Evolutionary conservation across 257 asterid species (phyloP).

Genomic region (Capsicum rhomboideum): DNA sequence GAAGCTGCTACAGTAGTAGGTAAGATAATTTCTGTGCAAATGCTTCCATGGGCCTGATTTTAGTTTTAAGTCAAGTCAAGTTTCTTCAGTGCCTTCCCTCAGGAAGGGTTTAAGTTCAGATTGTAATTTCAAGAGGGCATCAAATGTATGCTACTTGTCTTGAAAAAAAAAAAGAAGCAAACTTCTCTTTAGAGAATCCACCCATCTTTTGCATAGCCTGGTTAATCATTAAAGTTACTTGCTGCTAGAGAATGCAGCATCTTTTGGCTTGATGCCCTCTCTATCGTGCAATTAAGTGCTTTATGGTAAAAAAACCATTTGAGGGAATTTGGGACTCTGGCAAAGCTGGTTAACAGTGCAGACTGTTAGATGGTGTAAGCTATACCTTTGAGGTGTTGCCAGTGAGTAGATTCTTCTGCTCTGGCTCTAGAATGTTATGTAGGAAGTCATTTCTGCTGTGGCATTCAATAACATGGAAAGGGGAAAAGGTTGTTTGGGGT

Average conservation of each 20-base stretch:
- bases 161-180: neutral
- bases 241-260: neutral
- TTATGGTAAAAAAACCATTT: neutral
- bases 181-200: neutral
- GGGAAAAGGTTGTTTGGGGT: neutral
- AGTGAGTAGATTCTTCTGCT: neutral
- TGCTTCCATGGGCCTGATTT: neutral
- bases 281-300: neutral
- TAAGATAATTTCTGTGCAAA: constrained; percentile 14
- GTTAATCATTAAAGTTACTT: neutral
- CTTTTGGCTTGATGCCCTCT: neutral
- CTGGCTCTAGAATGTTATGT: neutral
- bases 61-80: neutral
- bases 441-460: neutral
- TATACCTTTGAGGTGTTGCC: neutral
- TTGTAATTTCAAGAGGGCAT: neutral
- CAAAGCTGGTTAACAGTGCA: neutral
- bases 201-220: neutral
- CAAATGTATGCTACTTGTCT: neutral
- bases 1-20: constrained; percentile 78
- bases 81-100: neutral
- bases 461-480: neutral
- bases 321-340: neutral
- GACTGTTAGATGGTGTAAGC: neutral
- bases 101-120: neutral